A percentile compares a stretch with the other conserved stretches of the same genome.
Evolutionary conservation across 371 early-diverging fungal genomes (phyloP).

Genomic region (Choanephora cucurbitarum): DNA sequence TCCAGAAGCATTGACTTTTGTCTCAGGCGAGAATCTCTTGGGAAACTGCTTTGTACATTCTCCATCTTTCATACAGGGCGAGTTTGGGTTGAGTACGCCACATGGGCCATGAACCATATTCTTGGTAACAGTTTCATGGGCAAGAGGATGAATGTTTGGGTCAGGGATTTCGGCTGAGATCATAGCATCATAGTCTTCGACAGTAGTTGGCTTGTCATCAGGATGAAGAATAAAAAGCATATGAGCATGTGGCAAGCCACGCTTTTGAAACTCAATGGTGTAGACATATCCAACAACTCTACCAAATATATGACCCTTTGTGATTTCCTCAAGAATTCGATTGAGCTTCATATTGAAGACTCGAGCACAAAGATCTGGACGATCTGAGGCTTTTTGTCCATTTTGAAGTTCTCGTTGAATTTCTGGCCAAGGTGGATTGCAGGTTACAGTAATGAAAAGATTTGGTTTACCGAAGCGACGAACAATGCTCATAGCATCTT

Average conservation of each 20-base stretch:
- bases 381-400: conserved; percentile 16
- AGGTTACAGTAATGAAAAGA: conserved; percentile 37
- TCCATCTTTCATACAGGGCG: conserved; percentile 34
- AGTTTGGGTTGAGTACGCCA: conserved; percentile 14
- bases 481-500: conserved; percentile 9
- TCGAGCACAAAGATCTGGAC: conserved; percentile 22
- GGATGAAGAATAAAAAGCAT: conserved; percentile 3
- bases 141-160: conserved; percentile 18
- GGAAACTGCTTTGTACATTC: conserved; percentile 34
- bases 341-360: conserved; percentile 29
- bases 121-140: conserved; percentile 27
- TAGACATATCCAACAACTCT: conserved; percentile 1
- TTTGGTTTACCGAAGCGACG: conserved; percentile 27
- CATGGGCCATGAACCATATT: conserved; percentile 45
- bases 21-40: conserved; percentile 11
- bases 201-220: not conserved
- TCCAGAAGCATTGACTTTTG: conserved; percentile 3
- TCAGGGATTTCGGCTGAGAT: conserved; percentile 5
- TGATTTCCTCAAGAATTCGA: conserved; percentile 25
- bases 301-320: conserved; percentile 24
- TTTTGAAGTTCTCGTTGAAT: conserved; percentile 16
- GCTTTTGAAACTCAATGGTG: conserved; percentile 34
- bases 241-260: conserved; percentile 22
- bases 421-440: conserved; percentile 37
- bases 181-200: not conserved